A percentile compares a stretch with the other conserved stretches of the same genome.
These are phyloP conservation scores for Ophiostoma perfectum DNA, from an alignment of 2,329 filamentous ascomycete species.

Conservation along the genomic window DNA sequence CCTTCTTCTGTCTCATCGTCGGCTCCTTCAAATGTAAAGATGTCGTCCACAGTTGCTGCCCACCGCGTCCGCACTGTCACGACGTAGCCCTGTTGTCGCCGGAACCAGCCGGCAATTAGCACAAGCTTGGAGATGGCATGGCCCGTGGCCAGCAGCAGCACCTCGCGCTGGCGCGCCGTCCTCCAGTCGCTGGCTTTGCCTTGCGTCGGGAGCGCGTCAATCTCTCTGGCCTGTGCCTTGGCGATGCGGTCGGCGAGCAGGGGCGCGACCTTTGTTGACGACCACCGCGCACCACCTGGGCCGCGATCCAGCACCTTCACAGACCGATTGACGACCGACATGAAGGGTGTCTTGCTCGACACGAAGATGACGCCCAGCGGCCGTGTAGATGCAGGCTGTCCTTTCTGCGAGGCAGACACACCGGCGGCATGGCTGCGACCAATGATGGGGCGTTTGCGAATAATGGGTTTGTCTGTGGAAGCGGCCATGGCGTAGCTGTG, in stretches of 20 bases:
- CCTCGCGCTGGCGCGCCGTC: slow-evolving; percentile 34
- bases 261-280: slow-evolving; percentile 41
- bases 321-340: slow-evolving; percentile 61
- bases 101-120: slow-evolving; percentile 59
- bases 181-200: slow-evolving; percentile 22
- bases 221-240: slow-evolving; percentile 32
- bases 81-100: slow-evolving; percentile 52
- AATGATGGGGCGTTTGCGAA: slow-evolving; percentile 19
- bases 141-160: slow-evolving; percentile 51
- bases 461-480: neutral
- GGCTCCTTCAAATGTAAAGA: slow-evolving; percentile 42
- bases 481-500: neutral
- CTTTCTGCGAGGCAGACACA: neutral
- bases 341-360: slow-evolving; percentile 59
- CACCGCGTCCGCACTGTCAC: slow-evolving; percentile 59
- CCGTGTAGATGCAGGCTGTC: neutral
- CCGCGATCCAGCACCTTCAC: slow-evolving; percentile 56
- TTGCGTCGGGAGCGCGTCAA: neutral
- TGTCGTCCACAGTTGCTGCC: slow-evolving; percentile 62
- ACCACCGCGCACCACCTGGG: slow-evolving; percentile 42
- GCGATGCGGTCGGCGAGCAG: slow-evolving; percentile 45
- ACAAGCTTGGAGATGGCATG: slow-evolving; percentile 60
- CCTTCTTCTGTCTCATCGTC: slow-evolving; percentile 27
- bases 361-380: slow-evolving; percentile 51
- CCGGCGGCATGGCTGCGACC: slow-evolving; percentile 19